Conservation (phyloP, 768 basidiomycete genomes). For the Wakefieldia striispora region DNA sequence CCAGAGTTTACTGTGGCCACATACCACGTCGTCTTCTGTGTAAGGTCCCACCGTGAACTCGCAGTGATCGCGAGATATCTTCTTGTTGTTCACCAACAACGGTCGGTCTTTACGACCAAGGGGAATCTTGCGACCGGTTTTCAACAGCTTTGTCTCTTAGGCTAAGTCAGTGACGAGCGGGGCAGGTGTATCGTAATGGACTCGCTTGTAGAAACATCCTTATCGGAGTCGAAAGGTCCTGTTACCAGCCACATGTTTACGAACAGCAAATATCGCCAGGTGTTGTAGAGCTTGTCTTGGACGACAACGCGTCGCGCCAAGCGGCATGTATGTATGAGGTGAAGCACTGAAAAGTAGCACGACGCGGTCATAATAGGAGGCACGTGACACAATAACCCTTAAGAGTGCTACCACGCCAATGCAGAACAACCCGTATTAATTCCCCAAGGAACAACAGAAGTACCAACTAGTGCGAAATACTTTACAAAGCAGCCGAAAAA, state of each 20-base stretch:
- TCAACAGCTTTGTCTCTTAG: constrained; percentile 57
- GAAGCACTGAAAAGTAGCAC: too few species aligned
- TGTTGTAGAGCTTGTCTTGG: too few species aligned
- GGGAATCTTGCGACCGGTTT: constrained; percentile 50
- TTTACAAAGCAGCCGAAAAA: constrained; percentile 15
- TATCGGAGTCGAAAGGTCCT: constrained; percentile 51
- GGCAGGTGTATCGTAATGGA: constrained; percentile 24
- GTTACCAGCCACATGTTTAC: constrained; percentile 51
- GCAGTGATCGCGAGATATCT: constrained; percentile 63
- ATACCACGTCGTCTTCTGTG: constrained; percentile 52
- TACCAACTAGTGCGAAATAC: constrained; percentile 15
- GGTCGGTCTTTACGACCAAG: constrained; percentile 58
- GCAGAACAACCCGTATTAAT: too few species aligned
- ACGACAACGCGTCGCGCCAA: too few species aligned
- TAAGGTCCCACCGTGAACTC: constrained; percentile 55
- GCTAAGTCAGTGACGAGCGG: neutral
- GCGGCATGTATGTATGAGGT: too few species aligned
- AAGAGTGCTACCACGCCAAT: neutral
- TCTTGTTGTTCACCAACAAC: constrained; percentile 55
- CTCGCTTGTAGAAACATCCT: constrained; percentile 43
- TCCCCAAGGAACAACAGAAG: constrained; percentile 1
- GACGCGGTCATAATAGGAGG: neutral
- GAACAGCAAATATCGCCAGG: too few species aligned
- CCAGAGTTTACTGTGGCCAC: constrained; percentile 18
- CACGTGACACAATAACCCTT: constrained; percentile 8